These are phyloP conservation scores for Voacanga thouarsii DNA, from an alignment of 257 asterid species.

Conservation along the genomic window DNA sequence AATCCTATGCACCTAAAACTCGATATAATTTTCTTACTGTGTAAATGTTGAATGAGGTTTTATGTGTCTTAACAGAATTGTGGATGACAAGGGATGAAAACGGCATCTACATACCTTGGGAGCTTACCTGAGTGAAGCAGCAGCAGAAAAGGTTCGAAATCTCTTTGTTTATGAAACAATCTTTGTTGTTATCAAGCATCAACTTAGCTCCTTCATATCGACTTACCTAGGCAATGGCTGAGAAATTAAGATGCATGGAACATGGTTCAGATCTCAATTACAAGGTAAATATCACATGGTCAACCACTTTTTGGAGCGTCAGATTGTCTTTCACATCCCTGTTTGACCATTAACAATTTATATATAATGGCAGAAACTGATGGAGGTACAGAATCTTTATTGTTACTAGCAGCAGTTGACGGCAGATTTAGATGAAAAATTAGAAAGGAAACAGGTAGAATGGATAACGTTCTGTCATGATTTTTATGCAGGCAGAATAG, in stretches of 20 bases:
- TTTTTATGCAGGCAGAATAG: neutral
- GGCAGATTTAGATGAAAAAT: constrained; percentile 39
- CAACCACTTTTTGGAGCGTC: neutral
- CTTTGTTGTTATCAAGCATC: too few relatives aligned
- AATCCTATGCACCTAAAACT: neutral
- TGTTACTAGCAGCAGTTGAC: constrained; percentile 44
- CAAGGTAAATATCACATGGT: constrained; percentile 16
- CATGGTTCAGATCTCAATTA: constrained; percentile 28
- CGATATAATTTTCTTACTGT: neutral
- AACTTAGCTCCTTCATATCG: too few relatives aligned
- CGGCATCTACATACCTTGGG: constrained; percentile 31
- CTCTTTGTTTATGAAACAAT: too few relatives aligned
- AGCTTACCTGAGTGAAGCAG: constrained; percentile 34
- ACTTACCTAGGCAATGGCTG: constrained; percentile 24
- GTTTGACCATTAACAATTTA: neutral
- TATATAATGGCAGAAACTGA: constrained; percentile 34
- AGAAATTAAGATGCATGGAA: constrained; percentile 23
- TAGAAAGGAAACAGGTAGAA: constrained; percentile 43
- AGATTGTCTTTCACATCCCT: neutral
- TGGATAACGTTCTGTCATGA: neutral
- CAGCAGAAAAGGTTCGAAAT: constrained; percentile 33
- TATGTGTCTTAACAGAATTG: constrained; percentile 32
- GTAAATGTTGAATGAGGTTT: neutral
- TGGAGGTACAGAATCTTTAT: constrained; percentile 45
- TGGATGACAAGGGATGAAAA: constrained; percentile 35